phyloP scores from a whole-genome alignment of 2,329 filamentous ascomycete species.

The Myotisia sp. region DNA sequence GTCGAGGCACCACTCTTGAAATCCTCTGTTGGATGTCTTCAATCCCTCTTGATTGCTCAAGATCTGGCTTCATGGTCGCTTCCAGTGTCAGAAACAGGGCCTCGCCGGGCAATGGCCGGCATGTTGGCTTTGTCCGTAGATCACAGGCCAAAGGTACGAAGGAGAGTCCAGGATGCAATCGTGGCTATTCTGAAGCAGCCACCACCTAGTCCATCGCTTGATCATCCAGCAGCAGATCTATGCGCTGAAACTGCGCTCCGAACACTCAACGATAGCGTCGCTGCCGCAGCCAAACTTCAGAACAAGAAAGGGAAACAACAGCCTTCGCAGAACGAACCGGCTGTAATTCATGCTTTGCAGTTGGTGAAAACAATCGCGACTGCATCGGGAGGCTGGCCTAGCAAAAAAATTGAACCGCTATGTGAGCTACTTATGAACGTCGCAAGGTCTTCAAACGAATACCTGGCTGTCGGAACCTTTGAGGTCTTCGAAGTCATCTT shows the following conservation, averaged over 20 bases:
- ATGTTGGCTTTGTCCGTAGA: conserved; percentile 75
- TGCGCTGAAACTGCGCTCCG: conserved; percentile 82
- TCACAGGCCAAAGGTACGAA: conserved; percentile 81
- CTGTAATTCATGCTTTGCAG: conserved; percentile 80
- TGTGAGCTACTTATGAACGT: conserved; percentile 83
- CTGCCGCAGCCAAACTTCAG: conserved; percentile 53
- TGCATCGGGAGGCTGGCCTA: conserved; percentile 88
- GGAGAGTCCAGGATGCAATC: conserved; percentile 80
- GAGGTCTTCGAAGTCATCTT: conserved; percentile 98
- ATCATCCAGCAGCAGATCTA: conserved; percentile 91
- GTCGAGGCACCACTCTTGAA: conserved; percentile 76
- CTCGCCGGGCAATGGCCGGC: conserved; percentile 72
- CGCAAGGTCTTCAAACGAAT: conserved; percentile 80
- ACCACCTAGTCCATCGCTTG: conserved; percentile 78
- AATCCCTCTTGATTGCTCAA: conserved; percentile 80
- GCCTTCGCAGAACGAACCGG: conserved; percentile 55
- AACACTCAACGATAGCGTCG: conserved; percentile 58
- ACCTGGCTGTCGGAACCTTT: conserved; percentile 89
- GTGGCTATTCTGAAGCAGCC: conserved; percentile 68
- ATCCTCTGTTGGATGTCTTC: conserved; percentile 81
- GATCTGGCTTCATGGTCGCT: conserved; percentile 80
- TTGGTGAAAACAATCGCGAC: conserved; percentile 78
- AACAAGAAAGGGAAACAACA: conserved; percentile 48
- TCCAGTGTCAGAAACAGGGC: conserved; percentile 66
- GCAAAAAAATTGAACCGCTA: conserved; percentile 81